Conservation (phyloP, 306 rosid genomes). For the Rosa lucieae region DNA sequence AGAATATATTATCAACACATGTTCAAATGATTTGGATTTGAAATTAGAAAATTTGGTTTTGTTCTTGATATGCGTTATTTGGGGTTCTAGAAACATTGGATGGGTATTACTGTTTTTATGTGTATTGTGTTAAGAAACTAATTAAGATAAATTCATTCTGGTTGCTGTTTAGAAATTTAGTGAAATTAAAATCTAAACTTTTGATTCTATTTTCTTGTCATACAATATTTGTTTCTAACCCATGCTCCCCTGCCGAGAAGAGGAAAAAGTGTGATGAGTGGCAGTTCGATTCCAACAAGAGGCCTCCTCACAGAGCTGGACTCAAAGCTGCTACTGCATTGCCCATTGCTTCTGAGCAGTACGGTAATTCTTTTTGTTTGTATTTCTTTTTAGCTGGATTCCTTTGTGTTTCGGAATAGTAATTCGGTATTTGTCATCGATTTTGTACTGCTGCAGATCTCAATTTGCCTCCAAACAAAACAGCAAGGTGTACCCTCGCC, state of each 20-base stretch:
- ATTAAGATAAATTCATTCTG: too few species aligned
- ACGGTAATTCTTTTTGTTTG: constrained; percentile 14
- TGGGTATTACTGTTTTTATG: too few species aligned
- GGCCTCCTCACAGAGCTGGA: constrained; percentile 58
- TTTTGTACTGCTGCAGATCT: constrained; percentile 46
- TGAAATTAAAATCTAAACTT: too few species aligned
- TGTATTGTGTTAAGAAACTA: too few species aligned
- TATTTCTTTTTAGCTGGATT: neutral
- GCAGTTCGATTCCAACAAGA: constrained; percentile 55
- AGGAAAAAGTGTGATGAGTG: constrained; percentile 62
- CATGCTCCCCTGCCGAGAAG: constrained; percentile 34
- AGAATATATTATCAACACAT: too few species aligned
- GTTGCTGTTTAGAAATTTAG: too few species aligned
- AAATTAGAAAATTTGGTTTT: too few species aligned
- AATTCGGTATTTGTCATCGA: neutral
- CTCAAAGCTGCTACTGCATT: constrained; percentile 64
- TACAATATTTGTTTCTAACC: too few species aligned
- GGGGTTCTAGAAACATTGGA: too few species aligned
- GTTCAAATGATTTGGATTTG: too few species aligned
- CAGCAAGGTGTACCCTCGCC: constrained; percentile 68
- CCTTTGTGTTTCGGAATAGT: neutral
- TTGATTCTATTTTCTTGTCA: too few species aligned
- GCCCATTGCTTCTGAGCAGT: constrained; percentile 84
- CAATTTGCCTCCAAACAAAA: constrained; percentile 51
- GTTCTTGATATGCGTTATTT: too few species aligned